Base-by-base conservation (phyloP, 1,284 basidiomycete genomes). In the Bondarzewia mesenterica region DNA sequence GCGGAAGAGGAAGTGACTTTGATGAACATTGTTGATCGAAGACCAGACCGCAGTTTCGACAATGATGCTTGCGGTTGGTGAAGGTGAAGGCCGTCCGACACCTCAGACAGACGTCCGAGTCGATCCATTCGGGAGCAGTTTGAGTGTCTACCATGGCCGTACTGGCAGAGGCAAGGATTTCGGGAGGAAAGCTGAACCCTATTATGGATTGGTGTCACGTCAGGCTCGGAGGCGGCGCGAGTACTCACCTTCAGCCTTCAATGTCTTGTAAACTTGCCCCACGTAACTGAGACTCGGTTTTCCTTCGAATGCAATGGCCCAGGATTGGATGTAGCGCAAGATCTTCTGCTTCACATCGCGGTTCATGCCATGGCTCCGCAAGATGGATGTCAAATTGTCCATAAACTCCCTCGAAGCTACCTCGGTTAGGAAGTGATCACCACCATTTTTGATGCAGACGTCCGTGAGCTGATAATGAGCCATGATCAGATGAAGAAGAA, bases 41-140 rank as follows among this genome's bases (percentile, higher is more conserved):
- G 16, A 99, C 92, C 60, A 89, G 85, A 7, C 96, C 96, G 65
- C 96, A 99, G 66, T 98, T 98, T 7, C 96, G 82, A 65, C 96
- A 99, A 64, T 99, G 96, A 62, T 99, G 96, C 64, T 98, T 98
- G 50, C 96, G 82, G 62, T 97, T 98, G 37, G 94, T 97, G 59
- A 97, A 95, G 1, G 86, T 85, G 69, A 99, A 99, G 0, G 89
- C 67, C 0, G 89, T 85, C 18, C 96, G 80, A 66, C 96, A 99
- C 21, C 93, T 82, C 56, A 96, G 80, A 66, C 96, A 99, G 12
- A 94, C 85, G 27, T 95, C 89, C 1, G 92, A 92, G 63, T 99
- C 95, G 40, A 92, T 87, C 95, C 95, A 99, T 59, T 95, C 90
- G 0, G 95, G 95, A 0, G 95, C 85, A 2, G 85, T 89, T 57